A percentile compares a stretch with the other conserved stretches of the same genome.
phyloP scores from a whole-genome alignment of 2,329 filamentous ascomycete species.

The Penicillium capsulatum region DNA sequence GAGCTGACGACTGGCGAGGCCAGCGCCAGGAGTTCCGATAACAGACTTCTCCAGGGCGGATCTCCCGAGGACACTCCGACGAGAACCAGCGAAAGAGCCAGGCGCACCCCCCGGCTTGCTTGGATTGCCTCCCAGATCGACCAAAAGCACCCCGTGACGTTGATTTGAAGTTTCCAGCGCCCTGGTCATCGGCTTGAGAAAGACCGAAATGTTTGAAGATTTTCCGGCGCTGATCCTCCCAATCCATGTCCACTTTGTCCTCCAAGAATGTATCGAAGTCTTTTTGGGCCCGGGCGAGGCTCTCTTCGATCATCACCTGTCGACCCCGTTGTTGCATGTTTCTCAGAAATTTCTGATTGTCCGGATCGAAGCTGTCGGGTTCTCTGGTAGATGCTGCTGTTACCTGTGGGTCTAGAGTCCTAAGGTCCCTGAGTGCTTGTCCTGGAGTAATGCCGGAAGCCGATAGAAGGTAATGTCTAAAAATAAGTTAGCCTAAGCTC shows the following conservation, averaged over 20 bases:
- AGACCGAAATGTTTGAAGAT: conserved; percentile 98
- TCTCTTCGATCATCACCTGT: conserved; percentile 83
- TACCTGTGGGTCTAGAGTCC: conserved; percentile 69
- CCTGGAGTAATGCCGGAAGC: conserved; percentile 89
- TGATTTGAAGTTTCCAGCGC: conserved; percentile 41
- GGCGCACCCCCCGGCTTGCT: conserved; percentile 39
- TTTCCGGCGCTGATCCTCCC: conserved; percentile 85
- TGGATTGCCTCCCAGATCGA: conserved; percentile 35
- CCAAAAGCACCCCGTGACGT: conserved; percentile 50
- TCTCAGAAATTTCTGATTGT: conserved; percentile 68
- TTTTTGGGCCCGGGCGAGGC: conserved; percentile 78
- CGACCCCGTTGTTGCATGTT: conserved; percentile 88
- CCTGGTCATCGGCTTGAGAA: conserved; percentile 46
- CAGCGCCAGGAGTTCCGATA: conserved; percentile 70
- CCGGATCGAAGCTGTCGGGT: conserved; percentile 48
- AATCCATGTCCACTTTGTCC: conserved; percentile 90
- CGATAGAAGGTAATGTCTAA: conserved; percentile 83
- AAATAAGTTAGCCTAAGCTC: not conserved
- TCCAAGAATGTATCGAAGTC: conserved; percentile 94
- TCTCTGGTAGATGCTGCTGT: conserved; percentile 39
- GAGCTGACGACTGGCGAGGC: conserved; percentile 57
- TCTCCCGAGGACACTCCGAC: conserved; percentile 60
- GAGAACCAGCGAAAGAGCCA: conserved; percentile 32
- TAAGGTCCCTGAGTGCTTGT: conserved; percentile 79
- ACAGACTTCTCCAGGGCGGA: conserved; percentile 77